Evolutionary conservation across 1,284 basidiomycete genomes (phyloP), one percentile per base, ranked within the genome.

Genomic region (Apiotrichum gamsii): DNA sequence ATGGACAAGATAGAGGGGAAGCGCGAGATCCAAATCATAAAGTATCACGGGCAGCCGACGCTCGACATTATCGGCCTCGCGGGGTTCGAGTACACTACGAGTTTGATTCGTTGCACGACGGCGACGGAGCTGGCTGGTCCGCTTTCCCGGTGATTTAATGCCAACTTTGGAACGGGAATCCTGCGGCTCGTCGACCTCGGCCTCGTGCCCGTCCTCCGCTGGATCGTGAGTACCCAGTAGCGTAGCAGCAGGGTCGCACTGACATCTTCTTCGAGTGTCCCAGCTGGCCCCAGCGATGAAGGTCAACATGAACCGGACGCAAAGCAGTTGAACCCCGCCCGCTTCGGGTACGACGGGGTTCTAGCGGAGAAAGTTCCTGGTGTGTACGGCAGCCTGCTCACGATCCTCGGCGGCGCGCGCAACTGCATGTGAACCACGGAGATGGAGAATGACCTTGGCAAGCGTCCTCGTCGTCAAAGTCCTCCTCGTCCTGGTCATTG

Each of bases 11-110:
- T 46, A 0, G 21, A 39, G 8, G 49, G 47, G 10, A 37, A 47
- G 19, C 48, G 45, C 33, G 49, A 52, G 47, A 25, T 82, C 24
- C 81, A 86, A 51, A 76, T 78, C 13, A 67, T 81, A 37, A 59
- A 72, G 18, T 82, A 80, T 78, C 72, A 84, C 3, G 76, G 75
- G 3, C 76, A 78, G 19, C 77, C 81, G 14, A 81, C 81, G 3
- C 73, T 84, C 11, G 84, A 85, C 56, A 76, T 82, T 41, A 83
- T 87, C 43, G 82, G 82, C 9, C 72, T 80, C 33, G 80, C 83
- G 21, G 81, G 81, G 13, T 83, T 83, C 54, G 80, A 77, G 21
- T 83, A 83, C 65, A n/a, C n/a, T n/a, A n/a, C n/a, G 53, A 69
- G 6, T 81, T 83, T 63, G n/a, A 46, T 15, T 42, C 51, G 59